These are phyloP conservation scores for Blastobotrys serpentis DNA, from an alignment of 1,139 yeast species.

Conservation along the genomic window DNA sequence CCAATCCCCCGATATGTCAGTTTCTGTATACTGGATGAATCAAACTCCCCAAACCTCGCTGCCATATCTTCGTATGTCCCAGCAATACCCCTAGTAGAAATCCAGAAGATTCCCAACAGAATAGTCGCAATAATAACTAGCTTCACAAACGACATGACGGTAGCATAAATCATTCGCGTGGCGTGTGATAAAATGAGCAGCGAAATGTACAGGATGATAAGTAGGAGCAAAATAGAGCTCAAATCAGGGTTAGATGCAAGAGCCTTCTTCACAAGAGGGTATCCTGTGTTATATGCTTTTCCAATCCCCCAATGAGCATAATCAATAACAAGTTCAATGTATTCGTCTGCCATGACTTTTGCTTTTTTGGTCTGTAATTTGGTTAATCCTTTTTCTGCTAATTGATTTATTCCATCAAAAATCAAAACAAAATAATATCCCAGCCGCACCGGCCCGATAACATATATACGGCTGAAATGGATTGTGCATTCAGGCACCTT, in stretches of 20 bases:
- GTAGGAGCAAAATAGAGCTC: constrained; percentile 20
- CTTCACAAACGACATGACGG: constrained; percentile 29
- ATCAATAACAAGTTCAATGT: constrained; percentile 3
- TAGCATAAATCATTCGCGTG: constrained; percentile 32
- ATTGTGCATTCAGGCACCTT: too few relatives aligned
- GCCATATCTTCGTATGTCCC: constrained; percentile 25
- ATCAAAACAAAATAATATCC: background rate
- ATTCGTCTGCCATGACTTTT: constrained; percentile 5
- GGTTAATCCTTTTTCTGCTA: background rate
- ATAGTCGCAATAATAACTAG: constrained; percentile 22
- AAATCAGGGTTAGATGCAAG: constrained; percentile 30
- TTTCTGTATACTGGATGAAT: constrained; percentile 10
- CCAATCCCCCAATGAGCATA: background rate
- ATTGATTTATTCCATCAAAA: background rate
- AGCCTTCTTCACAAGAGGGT: constrained; percentile 19
- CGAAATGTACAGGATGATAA: constrained; percentile 30
- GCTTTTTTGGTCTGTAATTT: background rate
- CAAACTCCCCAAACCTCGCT: constrained; percentile 14
- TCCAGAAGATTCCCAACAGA: constrained; percentile 26
- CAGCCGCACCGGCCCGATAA: constrained; percentile 3
- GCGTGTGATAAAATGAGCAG: constrained; percentile 32
- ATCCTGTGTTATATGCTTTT: constrained; percentile 9
- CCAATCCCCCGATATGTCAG: constrained; percentile 13
- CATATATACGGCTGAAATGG: too few relatives aligned
- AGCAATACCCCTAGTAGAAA: constrained; percentile 29